Percentiles rank a stretch among this genome's conserved stretches.
Conservation (phyloP, 2,329 filamentous ascomycete genomes). For the Gremmenia infestans region DNA sequence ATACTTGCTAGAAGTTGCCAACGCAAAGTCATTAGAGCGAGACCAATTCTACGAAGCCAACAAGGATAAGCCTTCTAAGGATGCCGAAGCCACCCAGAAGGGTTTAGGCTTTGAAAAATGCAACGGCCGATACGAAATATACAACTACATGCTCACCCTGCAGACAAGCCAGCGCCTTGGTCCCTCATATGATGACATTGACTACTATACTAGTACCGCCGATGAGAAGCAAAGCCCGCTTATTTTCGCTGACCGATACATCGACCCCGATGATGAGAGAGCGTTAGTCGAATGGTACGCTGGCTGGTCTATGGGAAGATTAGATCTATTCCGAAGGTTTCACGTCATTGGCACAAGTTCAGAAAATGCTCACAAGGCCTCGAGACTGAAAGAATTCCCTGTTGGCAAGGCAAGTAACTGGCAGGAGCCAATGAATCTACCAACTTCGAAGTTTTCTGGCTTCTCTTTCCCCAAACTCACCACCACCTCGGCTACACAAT, state of each 20-base stretch:
- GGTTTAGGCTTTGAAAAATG: slow-evolving; percentile 24
- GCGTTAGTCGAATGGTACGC: slow-evolving; percentile 60
- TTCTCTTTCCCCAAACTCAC: not conserved
- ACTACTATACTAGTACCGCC: slow-evolving; percentile 10
- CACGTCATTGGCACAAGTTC: slow-evolving; percentile 43
- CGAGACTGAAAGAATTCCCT: not conserved
- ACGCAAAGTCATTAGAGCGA: slow-evolving; percentile 25
- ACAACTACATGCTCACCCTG: slow-evolving; percentile 13
- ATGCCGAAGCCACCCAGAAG: slow-evolving; percentile 18
- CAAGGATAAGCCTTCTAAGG: slow-evolving; percentile 20
- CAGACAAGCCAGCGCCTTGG: not conserved
- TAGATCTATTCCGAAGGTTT: slow-evolving; percentile 51
- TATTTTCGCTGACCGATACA: slow-evolving; percentile 41
- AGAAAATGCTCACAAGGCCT: not conserved
- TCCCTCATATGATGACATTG: slow-evolving; percentile 1
- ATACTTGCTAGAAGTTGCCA: slow-evolving; percentile 28
- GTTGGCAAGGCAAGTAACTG: not conserved
- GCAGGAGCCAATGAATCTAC: not conserved
- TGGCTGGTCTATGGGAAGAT: slow-evolving; percentile 47
- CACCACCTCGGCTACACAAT: no score
- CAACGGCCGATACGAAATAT: slow-evolving; percentile 19
- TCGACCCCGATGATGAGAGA: slow-evolving; percentile 56
- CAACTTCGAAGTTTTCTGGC: not conserved
- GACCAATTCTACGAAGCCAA: slow-evolving; percentile 18
- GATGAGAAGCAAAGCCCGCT: slow-evolving; percentile 34